Evolutionary conservation across 75 land plant genomes (phyloP).

Genomic region (Picea glauca): DNA sequence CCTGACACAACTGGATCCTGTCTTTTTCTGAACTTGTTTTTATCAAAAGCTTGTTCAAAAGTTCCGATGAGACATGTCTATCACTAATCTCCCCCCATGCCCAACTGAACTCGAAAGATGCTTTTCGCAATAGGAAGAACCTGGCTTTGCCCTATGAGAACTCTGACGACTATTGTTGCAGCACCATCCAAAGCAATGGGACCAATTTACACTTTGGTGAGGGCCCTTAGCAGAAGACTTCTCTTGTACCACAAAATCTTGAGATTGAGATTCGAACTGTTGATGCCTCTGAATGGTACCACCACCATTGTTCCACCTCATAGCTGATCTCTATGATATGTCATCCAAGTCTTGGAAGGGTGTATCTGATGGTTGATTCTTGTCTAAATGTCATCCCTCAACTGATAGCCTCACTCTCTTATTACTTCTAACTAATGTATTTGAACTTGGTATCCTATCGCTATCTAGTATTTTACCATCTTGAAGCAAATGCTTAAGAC

Average conservation of each 20-base stretch:
- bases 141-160: conserved; percentile 59
- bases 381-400: neutral
- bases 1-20: conserved; percentile 49
- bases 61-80: conserved; percentile 43
- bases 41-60: conserved; percentile 44
- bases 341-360: neutral
- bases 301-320: conserved; percentile 1
- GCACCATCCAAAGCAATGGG: conserved; percentile 39
- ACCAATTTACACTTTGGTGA: neutral
- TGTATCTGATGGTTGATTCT: neutral
- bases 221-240: conserved; percentile 13
- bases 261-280: conserved; percentile 7
- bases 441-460: neutral
- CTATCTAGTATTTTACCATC: conserved; percentile 1
- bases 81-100: conserved; percentile 59
- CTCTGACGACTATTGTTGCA: conserved; percentile 44
- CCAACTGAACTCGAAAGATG: conserved; percentile 66
- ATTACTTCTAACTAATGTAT: neutral
- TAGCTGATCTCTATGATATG: neutral
- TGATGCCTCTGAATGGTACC: conserved; percentile 3
- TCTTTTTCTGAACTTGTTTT: conserved; percentile 35
- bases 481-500: conserved; percentile 67
- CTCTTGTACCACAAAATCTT: conserved; percentile 1
- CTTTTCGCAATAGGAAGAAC: conserved; percentile 75
- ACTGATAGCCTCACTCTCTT: neutral